Base-by-base conservation (phyloP, 805 yeast genomes). In the Candida cerambycidarum region DNA sequence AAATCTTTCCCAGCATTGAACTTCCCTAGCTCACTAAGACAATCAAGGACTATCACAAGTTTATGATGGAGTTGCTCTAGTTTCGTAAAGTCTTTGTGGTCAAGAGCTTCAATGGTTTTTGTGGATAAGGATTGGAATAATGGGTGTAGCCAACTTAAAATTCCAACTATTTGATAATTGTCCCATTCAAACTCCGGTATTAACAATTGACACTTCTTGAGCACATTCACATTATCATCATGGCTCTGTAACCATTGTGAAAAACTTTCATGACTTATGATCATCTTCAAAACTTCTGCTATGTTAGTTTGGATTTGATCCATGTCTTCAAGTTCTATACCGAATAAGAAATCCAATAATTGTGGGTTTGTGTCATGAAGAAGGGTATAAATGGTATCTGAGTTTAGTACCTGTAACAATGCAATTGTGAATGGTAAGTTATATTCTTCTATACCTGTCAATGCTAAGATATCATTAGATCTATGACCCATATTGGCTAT, bases 131-230 rank as follows among this genome's bases (percentile, higher is more conserved):
- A 32, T 12, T 51, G 48, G 44, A 56, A 66, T 32, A 65, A 14
- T 2, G 45, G 38, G 21, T 36, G 41, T 15, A 59, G 45, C 80
- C 80, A 76, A 0, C 73, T 60, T 4, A 73, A 53, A 13, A 76
- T 55, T 3, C 65, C 63, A 1, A 65, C 57, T 14, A 67, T 43
- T 42, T 71, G 61, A 21, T 57, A 56, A 27, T 64, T 63, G 36
- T 62, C 59, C 79, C 79, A 75, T 12, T 63, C 58, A 1, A 64
- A 65, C 11, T 66, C 60, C 1, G 73, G 65, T 2, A 69, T 48
- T 1, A 74, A 43, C 5, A 72, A 44, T 46, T 73, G 77, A 11
- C 59, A 65, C 4, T 58, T 57, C 4, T 58, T 41, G 56, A 63
- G 32, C 62, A 57, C 44, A 66, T 53, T 44, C 9, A 52, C 47